A percentile compares a stretch with the other conserved stretches of the same genome.
These are phyloP conservation scores for Sporothrix pallida DNA, from an alignment of 2,329 filamentous ascomycete species.

Conservation along the genomic window DNA sequence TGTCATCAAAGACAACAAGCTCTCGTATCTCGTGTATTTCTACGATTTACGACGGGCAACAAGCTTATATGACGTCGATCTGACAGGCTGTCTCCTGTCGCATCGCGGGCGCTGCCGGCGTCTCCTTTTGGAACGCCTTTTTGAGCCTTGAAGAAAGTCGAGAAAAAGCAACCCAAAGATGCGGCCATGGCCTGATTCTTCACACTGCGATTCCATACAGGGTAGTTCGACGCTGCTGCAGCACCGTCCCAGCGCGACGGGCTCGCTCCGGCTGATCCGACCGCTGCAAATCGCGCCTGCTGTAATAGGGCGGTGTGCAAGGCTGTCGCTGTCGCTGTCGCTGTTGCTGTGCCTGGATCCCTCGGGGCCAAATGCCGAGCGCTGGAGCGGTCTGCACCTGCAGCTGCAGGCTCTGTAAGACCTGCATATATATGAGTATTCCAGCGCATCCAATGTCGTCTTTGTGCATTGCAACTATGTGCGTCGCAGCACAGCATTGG, in stretches of 20 bases:
- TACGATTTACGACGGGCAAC: background rate
- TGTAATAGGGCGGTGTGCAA: slow-evolving; percentile 21
- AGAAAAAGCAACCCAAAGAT: background rate
- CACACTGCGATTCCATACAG: background rate
- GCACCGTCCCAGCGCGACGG: slow-evolving; percentile 2
- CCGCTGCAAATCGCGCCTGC: background rate
- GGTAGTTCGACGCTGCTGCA: background rate
- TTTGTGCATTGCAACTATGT: background rate
- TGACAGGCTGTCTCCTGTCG: background rate
- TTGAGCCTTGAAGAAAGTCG: background rate
- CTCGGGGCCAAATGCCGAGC: slow-evolving; percentile 19
- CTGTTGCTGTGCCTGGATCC: background rate
- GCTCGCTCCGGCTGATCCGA: slow-evolving; percentile 21
- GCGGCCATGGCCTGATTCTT: slow-evolving; percentile 1
- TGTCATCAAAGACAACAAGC: slow-evolving; percentile 4
- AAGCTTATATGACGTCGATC: background rate
- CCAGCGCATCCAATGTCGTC: background rate
- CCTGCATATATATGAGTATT: background rate
- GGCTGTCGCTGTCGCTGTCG: slow-evolving; percentile 6
- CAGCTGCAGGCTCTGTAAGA: background rate
- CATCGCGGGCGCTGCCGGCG: background rate
- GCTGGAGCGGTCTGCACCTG: background rate
- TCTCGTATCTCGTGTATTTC: background rate
- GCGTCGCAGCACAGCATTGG: background rate
- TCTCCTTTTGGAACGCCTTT: background rate